Percentiles rank a stretch among this genome's conserved stretches.
Evolutionary conservation across 805 yeast genomes (phyloP).

Genomic region (Candida sanyiensis): DNA sequence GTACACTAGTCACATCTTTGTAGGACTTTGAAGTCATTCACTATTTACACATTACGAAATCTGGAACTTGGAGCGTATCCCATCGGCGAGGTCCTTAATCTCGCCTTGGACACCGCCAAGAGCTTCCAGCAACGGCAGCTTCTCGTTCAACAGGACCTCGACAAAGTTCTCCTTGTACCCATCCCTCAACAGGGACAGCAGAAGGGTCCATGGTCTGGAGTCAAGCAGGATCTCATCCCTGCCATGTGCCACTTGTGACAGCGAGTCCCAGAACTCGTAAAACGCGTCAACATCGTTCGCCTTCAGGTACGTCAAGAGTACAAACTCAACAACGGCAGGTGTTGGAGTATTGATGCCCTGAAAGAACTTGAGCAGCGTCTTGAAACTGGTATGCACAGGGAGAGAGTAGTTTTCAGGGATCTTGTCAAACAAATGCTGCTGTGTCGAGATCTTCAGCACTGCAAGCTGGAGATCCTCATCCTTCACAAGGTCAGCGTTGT

Average conservation of each 20-base stretch:
- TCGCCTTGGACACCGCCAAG: constrained; percentile 4
- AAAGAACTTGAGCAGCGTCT: constrained; percentile 14
- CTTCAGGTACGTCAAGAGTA: constrained; percentile 17
- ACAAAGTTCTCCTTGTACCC: constrained; percentile 16
- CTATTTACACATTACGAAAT: too few species aligned
- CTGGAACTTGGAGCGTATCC: too few species aligned
- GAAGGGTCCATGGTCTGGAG: constrained; percentile 21
- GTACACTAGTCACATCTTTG: not conserved
- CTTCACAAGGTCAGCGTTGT: constrained; percentile 10
- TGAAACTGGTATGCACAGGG: constrained; percentile 8
- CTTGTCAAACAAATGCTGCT: constrained; percentile 18
- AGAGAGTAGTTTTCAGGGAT: constrained; percentile 8
- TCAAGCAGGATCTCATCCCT: constrained; percentile 11
- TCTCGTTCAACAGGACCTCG: constrained; percentile 13
- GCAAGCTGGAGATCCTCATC: constrained; percentile 13
- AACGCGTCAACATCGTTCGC: constrained; percentile 15
- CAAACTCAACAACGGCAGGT: constrained; percentile 13
- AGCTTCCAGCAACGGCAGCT: constrained; percentile 11
- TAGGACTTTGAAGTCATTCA: too few species aligned
- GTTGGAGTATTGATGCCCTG: constrained; percentile 5
- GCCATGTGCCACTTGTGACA: constrained; percentile 3
- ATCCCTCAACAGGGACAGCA: constrained; percentile 9
- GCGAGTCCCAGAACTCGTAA: constrained; percentile 19
- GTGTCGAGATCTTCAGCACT: constrained; percentile 19
- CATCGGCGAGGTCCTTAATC: not conserved